phyloP scores from a whole-genome alignment of 768 basidiomycete species.

The Russula sp. region DNA sequence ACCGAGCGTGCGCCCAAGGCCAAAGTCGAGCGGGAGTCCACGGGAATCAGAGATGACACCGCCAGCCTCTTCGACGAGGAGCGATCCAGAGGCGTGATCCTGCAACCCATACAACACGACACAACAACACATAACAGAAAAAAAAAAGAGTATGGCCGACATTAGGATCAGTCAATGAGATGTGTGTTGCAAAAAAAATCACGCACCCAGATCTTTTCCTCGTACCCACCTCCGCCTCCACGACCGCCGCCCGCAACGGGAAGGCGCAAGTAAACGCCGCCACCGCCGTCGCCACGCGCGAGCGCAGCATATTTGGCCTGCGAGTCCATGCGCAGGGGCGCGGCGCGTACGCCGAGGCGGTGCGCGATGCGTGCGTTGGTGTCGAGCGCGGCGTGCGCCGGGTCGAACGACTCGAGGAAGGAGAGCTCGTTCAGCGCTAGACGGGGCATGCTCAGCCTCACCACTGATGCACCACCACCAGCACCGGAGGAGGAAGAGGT shows the following conservation, averaged over 20 bases:
- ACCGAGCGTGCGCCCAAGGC: conserved; percentile 75
- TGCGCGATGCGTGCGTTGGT: conserved; percentile 70
- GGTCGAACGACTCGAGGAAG: conserved; percentile 90
- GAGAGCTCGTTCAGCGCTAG: conserved; percentile 43
- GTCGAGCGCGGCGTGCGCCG: conserved; percentile 83
- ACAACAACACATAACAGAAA: neutral
- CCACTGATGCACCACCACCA: neutral
- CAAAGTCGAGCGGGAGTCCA: conserved; percentile 76
- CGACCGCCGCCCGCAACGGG: conserved; percentile 44
- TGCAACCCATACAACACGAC: no score
- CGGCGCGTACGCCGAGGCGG: conserved; percentile 54
- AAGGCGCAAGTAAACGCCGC: conserved; percentile 68
- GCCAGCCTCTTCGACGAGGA: conserved; percentile 88
- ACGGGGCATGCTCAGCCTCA: conserved; percentile 45
- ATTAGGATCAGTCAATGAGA: neutral
- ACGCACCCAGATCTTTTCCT: conserved; percentile 93
- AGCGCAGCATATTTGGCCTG: conserved; percentile 93
- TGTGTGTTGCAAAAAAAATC: neutral
- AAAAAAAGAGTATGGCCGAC: neutral
- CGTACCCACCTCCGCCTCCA: conserved; percentile 62
- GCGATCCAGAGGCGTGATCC: no score
- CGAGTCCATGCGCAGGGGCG: conserved; percentile 84
- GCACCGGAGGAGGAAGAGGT: conserved; percentile 33
- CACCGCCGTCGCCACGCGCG: conserved; percentile 67
- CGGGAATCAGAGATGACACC: conserved; percentile 82